phyloP scores from a whole-genome alignment of 345 rosid genomes.

The Pistacia vera region DNA sequence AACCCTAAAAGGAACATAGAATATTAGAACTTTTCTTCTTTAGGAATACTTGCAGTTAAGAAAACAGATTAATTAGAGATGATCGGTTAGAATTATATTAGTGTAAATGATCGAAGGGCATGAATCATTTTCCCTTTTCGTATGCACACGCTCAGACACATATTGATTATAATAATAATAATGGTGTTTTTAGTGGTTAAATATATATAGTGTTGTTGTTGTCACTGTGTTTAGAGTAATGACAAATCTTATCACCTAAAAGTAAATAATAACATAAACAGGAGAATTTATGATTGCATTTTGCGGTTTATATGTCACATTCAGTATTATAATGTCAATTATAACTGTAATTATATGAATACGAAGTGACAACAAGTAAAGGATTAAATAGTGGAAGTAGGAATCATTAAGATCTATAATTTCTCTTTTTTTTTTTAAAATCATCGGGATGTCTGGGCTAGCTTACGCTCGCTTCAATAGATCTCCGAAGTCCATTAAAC shows the following conservation, averaged over 20 bases:
- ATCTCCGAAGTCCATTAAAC: no score
- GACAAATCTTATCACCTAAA: constrained; percentile 28
- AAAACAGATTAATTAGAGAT: background rate
- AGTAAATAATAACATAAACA: constrained; percentile 9
- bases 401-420: constrained; percentile 15
- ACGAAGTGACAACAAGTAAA: constrained; percentile 32
- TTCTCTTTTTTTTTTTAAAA: no score
- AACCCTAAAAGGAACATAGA: background rate
- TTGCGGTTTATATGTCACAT: constrained; percentile 41
- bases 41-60: background rate
- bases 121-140: constrained; percentile 16
- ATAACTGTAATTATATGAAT: constrained; percentile 34
- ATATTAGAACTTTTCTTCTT: background rate
- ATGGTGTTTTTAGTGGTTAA: constrained; percentile 22
- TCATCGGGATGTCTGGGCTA: no score
- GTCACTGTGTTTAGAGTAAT: constrained; percentile 1
- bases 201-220: background rate
- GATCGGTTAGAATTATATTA: constrained; percentile 9
- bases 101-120: background rate
- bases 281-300: constrained; percentile 34
- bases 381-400: constrained; percentile 18
- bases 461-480: no score
- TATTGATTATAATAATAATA: constrained; percentile 15
- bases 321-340: constrained; percentile 35
- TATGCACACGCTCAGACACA: constrained; percentile 5